Conservation (phyloP, 1,139 yeast species). For the Geotrichum carabidarum region DNA sequence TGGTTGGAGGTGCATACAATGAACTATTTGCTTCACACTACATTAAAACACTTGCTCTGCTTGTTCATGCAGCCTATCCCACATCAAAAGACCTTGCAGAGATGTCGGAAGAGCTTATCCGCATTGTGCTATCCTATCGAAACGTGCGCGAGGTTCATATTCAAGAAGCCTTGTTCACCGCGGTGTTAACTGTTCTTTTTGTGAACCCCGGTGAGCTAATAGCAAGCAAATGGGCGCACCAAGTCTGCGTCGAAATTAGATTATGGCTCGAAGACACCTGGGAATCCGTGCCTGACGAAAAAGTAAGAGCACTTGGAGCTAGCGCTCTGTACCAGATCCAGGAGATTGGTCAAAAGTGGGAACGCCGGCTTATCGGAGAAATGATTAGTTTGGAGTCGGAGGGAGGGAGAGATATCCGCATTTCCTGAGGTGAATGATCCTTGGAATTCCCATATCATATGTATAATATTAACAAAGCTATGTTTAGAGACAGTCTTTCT, state of each 20-base stretch:
- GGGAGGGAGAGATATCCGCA: slow-evolving; percentile 14
- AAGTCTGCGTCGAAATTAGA: slow-evolving; percentile 37
- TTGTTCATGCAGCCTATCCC: slow-evolving; percentile 57
- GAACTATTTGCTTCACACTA: slow-evolving; percentile 54
- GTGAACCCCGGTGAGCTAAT: slow-evolving; percentile 41
- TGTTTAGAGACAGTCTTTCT: no score
- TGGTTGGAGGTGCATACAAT: slow-evolving; percentile 49
- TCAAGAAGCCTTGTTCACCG: slow-evolving; percentile 16
- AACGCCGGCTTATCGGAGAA: slow-evolving; percentile 30
- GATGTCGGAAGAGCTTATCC: slow-evolving; percentile 53
- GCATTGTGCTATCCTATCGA: slow-evolving; percentile 35
- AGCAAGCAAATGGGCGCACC: slow-evolving; percentile 34
- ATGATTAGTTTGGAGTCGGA: slow-evolving; percentile 21
- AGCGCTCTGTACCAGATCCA: slow-evolving; percentile 44
- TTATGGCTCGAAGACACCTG: slow-evolving; percentile 44
- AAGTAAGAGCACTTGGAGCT: slow-evolving; percentile 48
- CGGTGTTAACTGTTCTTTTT: slow-evolving; percentile 18
- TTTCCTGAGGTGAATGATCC: background rate
- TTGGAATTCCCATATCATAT: background rate
- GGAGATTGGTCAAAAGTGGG: slow-evolving; percentile 34
- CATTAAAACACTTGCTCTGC: slow-evolving; percentile 51
- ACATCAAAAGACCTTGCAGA: slow-evolving; percentile 47
- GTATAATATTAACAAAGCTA: no score
- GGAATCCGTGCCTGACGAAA: slow-evolving; percentile 42
- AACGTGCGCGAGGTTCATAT: slow-evolving; percentile 5